Evolutionary conservation across 23 red algal genomes (phyloP).

Genomic region (Chondrus crispus): DNA sequence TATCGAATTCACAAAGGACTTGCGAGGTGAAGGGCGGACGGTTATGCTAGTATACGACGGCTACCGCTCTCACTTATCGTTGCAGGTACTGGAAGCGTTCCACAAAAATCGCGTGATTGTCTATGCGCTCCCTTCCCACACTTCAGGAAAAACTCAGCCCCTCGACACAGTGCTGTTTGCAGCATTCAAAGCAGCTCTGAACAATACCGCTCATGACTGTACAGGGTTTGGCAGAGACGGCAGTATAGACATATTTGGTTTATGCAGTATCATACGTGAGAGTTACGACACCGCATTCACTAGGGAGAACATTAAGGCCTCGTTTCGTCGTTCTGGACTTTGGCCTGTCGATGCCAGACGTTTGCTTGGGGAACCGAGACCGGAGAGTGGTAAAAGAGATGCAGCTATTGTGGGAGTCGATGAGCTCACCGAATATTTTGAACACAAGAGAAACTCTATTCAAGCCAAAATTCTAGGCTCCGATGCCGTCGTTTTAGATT

Average conservation of each 20-base stretch:
- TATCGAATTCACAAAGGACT: not conserved
- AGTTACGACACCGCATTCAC: not conserved
- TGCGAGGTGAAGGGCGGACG: not conserved
- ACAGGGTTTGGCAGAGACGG: not conserved
- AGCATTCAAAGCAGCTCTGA: conserved; percentile 28
- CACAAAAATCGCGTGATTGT: conserved; percentile 10
- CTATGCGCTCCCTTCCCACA: conserved; percentile 28
- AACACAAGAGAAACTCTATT: not conserved
- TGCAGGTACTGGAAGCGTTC: conserved; percentile 8
- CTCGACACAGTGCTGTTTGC: conserved; percentile 6
- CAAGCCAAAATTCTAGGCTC: not conserved
- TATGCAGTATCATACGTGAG: not conserved
- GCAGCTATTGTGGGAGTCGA: not conserved
- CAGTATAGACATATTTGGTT: not conserved
- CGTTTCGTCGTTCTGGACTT: not conserved
- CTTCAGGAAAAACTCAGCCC: conserved; percentile 31
- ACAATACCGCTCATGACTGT: not conserved
- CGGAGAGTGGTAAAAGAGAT: not conserved
- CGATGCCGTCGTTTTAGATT: not conserved
- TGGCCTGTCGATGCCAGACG: not conserved
- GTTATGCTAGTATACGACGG: conserved; percentile 34
- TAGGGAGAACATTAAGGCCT: not conserved
- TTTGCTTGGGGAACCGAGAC: not conserved
- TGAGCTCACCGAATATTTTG: not conserved
- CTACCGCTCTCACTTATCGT: conserved; percentile 9